Evolutionary conservation across 208 protist genomes (phyloP).

Genomic region (Strigomonas oncopelti): DNA sequence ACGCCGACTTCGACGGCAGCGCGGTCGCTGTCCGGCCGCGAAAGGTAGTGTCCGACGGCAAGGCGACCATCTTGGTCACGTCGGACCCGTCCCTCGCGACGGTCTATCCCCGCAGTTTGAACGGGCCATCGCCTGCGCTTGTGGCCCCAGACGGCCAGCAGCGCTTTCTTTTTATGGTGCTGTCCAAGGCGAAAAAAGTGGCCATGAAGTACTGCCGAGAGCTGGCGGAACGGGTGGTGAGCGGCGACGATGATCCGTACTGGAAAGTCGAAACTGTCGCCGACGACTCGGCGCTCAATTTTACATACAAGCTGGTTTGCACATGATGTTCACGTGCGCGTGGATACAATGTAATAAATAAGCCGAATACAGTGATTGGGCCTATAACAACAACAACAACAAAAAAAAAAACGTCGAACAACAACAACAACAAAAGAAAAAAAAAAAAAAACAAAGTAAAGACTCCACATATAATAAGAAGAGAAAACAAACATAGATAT

Average conservation of each 20-base stretch:
- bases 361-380: too few species aligned
- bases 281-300: constrained; percentile 14
- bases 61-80: constrained; percentile 41
- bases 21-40: constrained; percentile 31
- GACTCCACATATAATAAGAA: too few species aligned
- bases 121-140: not conserved
- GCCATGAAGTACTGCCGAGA: constrained; percentile 35
- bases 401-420: too few species aligned
- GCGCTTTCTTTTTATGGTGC: constrained; percentile 24
- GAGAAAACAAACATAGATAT: too few species aligned
- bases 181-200: constrained; percentile 50
- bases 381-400: not conserved
- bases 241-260: constrained; percentile 43
- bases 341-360: not conserved
- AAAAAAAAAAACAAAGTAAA: not conserved
- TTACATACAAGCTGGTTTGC: constrained; percentile 15
- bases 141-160: constrained; percentile 18
- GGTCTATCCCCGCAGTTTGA: not conserved
- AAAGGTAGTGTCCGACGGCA: constrained; percentile 51
- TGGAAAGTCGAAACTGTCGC: constrained; percentile 27
- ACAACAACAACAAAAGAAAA: not conserved
- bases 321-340: not conserved
- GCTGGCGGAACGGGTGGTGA: constrained; percentile 35
- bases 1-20: constrained; percentile 27
- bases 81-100: not conserved